phyloP scores from a whole-genome alignment of 2,329 filamentous ascomycete species.

The Ascocoryne sarcoides region DNA sequence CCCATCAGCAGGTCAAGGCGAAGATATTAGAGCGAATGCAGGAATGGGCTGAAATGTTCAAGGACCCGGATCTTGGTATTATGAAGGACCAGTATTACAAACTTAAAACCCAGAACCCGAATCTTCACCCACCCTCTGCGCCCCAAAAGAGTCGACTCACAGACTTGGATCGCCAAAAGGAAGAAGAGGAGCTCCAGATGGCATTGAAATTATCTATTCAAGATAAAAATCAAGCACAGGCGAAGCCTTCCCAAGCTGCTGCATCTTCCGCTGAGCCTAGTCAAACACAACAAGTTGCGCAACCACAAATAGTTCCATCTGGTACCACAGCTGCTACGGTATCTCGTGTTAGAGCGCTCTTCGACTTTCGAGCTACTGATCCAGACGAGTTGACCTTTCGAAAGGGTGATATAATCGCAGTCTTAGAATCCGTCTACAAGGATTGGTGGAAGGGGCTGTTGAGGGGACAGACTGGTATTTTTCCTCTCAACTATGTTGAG shows the following conservation, averaged over 20 bases:
- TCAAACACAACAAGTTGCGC: constrained; percentile 32
- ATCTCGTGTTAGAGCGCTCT: constrained; percentile 85
- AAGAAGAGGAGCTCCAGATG: constrained; percentile 96
- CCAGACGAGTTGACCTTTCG: constrained; percentile 91
- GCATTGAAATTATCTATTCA: constrained; percentile 86
- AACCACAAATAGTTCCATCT: constrained; percentile 53
- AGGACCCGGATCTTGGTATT: constrained; percentile 84
- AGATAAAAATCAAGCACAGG: constrained; percentile 61
- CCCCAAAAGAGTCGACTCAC: constrained; percentile 90
- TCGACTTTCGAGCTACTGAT: constrained; percentile 91
- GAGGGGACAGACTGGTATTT: constrained; percentile 91
- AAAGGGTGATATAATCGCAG: constrained; percentile 94
- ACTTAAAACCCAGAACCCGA: constrained; percentile 77
- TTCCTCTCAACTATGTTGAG: constrained; percentile 97
- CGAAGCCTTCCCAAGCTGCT: constrained; percentile 29
- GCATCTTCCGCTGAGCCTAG: constrained; percentile 31
- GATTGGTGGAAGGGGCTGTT: constrained; percentile 99
- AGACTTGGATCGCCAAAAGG: constrained; percentile 80
- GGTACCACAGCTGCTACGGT: constrained; percentile 95
- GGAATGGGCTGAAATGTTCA: constrained; percentile 94
- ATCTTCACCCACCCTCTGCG: constrained; percentile 82
- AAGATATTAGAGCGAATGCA: constrained; percentile 97
- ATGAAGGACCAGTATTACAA: constrained; percentile 94
- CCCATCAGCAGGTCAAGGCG: constrained; percentile 89
- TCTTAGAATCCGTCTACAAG: constrained; percentile 95